Conservation (phyloP, 2,329 filamentous ascomycete genomes). For the Neofusicoccum ribis region DNA sequence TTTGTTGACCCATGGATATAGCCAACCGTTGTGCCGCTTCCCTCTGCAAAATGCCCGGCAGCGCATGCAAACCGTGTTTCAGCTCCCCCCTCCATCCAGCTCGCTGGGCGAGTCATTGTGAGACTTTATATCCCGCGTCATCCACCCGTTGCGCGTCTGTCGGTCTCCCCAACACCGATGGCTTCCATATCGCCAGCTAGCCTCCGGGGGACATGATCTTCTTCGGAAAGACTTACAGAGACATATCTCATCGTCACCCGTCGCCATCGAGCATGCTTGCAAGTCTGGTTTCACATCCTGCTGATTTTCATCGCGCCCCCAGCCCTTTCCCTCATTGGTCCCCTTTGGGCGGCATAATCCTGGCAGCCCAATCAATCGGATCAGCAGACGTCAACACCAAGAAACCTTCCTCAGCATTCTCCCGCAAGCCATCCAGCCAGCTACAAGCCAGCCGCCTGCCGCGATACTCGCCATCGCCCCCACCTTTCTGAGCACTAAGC, state of each 20-base stretch:
- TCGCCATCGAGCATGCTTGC: not conserved
- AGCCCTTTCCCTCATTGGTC: not conserved
- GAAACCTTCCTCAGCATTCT: not conserved
- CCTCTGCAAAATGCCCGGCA: not conserved
- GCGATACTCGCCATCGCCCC: not conserved
- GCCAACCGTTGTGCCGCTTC: slow-evolving; percentile 1
- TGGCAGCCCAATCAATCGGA: not conserved
- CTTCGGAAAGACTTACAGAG: not conserved
- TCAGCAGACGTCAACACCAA: not conserved
- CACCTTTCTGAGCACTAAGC: not conserved
- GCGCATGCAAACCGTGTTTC: slow-evolving; percentile 5
- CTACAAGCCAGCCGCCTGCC: not conserved
- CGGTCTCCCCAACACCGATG: slow-evolving; percentile 8
- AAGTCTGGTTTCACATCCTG: slow-evolving; percentile 1
- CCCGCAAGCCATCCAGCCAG: not conserved
- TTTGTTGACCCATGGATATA: not conserved
- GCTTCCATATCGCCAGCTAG: not conserved
- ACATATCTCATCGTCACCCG: not conserved
- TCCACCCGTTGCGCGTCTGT: not conserved
- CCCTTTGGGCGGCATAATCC: not conserved
- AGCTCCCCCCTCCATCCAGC: not conserved
- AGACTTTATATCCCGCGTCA: slow-evolving; percentile 16
- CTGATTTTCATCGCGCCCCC: not conserved
- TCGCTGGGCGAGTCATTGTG: not conserved
- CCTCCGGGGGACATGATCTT: not conserved